These are phyloP conservation scores for Aspergillus sp. DNA, from an alignment of 2,329 filamentous ascomycete genomes.

Conservation along the genomic window DNA sequence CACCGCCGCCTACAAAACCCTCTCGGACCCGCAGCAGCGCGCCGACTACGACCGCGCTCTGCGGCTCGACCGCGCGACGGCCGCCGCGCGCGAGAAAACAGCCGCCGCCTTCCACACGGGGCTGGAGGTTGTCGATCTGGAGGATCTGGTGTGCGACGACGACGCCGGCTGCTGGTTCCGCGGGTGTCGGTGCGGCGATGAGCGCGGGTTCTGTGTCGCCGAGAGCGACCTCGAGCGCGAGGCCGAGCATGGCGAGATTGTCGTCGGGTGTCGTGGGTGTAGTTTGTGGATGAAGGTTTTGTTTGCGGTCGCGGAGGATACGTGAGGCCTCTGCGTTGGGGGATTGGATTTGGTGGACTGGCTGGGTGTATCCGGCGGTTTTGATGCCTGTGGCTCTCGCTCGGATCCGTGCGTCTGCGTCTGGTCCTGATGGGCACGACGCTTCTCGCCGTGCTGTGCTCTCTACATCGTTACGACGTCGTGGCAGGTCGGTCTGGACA, in stretches of 20 bases:
- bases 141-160: conserved; percentile 50
- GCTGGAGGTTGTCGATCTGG: conserved; percentile 58
- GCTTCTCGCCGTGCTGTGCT: too few relatives aligned
- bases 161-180: conserved; percentile 48
- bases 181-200: conserved; percentile 59
- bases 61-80: conserved; percentile 32
- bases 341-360: conserved; percentile 21
- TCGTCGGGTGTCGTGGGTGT: conserved; percentile 61
- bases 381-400: background rate
- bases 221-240: conserved; percentile 55
- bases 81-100: conserved; percentile 25
- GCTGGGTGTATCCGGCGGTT: background rate
- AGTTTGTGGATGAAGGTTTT: conserved; percentile 63
- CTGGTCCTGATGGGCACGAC: too few relatives aligned
- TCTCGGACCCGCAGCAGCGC: conserved; percentile 45
- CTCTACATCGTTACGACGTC: too few relatives aligned
- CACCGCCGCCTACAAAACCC: conserved; percentile 56
- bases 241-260: conserved; percentile 53
- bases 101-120: conserved; percentile 48
- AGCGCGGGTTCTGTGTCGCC: conserved; percentile 53
- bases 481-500: too few relatives aligned
- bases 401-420: too few relatives aligned
- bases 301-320: conserved; percentile 51
- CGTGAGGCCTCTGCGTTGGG: background rate
- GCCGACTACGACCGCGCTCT: conserved; percentile 51